Conservation (phyloP, 768 basidiomycete genomes). For the Favolaschia claudopus region DNA sequence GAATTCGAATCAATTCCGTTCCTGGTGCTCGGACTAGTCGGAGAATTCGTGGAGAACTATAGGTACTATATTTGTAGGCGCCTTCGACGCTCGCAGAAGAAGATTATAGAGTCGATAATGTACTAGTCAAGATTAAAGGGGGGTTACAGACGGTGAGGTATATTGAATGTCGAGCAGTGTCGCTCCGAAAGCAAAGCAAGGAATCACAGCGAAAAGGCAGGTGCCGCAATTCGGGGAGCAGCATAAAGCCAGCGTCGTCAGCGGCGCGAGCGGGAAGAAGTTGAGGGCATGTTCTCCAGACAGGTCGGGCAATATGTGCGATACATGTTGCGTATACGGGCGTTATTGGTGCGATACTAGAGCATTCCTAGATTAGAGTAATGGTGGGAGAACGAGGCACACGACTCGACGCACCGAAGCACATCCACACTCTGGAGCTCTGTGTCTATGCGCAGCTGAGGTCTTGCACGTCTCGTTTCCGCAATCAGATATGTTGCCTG, state of each 20-base stretch:
- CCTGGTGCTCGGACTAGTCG: not conserved
- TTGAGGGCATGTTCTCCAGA: constrained; percentile 9
- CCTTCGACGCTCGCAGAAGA: not conserved
- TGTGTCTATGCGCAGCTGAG: constrained; percentile 17
- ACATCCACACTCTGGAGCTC: constrained; percentile 20
- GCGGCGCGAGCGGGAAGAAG: constrained; percentile 8
- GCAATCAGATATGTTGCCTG: constrained; percentile 18
- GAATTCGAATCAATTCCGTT: constrained; percentile 1
- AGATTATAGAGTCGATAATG: not conserved
- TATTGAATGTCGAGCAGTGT: not conserved
- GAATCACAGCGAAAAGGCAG: not conserved
- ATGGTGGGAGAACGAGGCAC: not conserved
- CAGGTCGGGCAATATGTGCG: constrained; percentile 21
- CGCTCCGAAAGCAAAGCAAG: constrained; percentile 7
- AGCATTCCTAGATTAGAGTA: not conserved
- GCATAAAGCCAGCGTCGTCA: not conserved
- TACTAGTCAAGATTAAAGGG: not conserved
- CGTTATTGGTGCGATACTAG: constrained; percentile 9
- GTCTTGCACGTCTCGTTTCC: constrained; percentile 16
- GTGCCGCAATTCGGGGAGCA: not conserved
- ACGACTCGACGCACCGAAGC: constrained; percentile 5
- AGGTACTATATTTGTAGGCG: not conserved
- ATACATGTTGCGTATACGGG: constrained; percentile 19
- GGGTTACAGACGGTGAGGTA: not conserved
- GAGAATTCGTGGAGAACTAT: constrained; percentile 14